phyloP scores from a whole-genome alignment of 495 filamentous ascomycete genomes.

The Aspergillus heteromorphus region DNA sequence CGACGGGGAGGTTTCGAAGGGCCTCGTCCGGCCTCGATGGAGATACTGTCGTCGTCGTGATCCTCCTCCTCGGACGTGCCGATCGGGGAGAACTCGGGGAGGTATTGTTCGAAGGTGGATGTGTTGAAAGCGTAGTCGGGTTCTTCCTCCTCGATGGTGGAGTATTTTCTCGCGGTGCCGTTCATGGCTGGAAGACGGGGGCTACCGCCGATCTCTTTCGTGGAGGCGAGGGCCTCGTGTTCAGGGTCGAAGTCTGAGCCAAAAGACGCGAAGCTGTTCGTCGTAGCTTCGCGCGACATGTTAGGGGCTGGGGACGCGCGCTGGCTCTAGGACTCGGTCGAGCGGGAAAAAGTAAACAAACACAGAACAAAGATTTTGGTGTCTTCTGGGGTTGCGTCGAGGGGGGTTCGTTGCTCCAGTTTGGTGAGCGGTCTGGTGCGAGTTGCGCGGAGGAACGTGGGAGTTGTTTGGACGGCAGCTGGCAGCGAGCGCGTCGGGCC shows the following conservation, averaged over 20 bases:
- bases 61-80: constrained; percentile 39
- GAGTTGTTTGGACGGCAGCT: constrained; percentile 7
- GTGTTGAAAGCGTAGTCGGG: constrained; percentile 54
- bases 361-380: neutral
- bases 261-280: constrained; percentile 27
- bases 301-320: constrained; percentile 9
- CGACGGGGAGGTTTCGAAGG: constrained; percentile 28
- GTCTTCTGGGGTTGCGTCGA: neutral
- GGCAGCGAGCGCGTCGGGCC: constrained; percentile 13
- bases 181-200: constrained; percentile 37
- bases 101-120: constrained; percentile 55
- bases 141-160: constrained; percentile 26
- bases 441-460: neutral
- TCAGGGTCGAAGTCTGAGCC: constrained; percentile 48
- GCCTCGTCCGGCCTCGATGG: constrained; percentile 43
- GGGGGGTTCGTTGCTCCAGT: neutral
- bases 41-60: constrained; percentile 31
- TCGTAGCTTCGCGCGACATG: constrained; percentile 33
- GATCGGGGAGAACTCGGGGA: constrained; percentile 54
- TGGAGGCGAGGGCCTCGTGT: constrained; percentile 48
- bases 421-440: neutral
- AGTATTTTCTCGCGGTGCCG: constrained; percentile 21
- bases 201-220: constrained; percentile 38
- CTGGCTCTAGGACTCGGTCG: neutral
- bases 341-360: neutral